Evolutionary conservation across 768 basidiomycete genomes (phyloP), one percentile per base, ranked within the genome.

Genomic region (Termitomyces sp.): DNA sequence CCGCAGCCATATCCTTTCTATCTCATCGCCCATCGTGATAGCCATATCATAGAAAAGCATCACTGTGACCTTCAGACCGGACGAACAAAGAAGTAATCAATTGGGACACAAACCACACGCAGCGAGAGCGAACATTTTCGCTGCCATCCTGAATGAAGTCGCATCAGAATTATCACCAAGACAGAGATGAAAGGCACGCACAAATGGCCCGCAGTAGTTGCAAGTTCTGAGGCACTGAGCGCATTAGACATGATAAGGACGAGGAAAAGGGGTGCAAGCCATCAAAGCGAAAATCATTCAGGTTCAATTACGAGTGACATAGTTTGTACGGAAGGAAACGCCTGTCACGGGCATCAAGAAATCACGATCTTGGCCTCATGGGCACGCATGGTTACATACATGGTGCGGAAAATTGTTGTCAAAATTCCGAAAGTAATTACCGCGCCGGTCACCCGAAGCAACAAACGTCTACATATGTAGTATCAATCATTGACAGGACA

Each of bases 81-180:
- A 57, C 34, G 44, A 24, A 34, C 7, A 1, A 13, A 44, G 42
- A 10, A 44, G 9, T 22, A 5, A 24, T 44, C 22, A 44, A 44
- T 18, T 49, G 22, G n/a, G 20, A 46, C 28, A 51, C 69, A 20
- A 41, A 75, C 73, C 72, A 63, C 72, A 74, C 20, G 74, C 65
- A n/a, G 74, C 71, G 16, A 75, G 60, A 4, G 73, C 73, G 58
- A 70, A 73, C 68, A 73, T 69, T 58, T 74, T 73, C 3, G 70
- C 69, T 9, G 66, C 70, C 67, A 70, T 66, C 34, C 73, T 75
- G 51, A 36, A 9, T 26, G 29, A 24, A 18, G 22, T 31, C n/a
- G 15, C 26, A 26, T 34, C 18, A 54, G 39, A n/a, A 13, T 36
- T 18, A 16, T 8, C 29, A 26, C 28, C 3, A 26, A 28, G 24